Base-by-base conservation (phyloP, 2,329 filamentous ascomycete genomes). In the Monilinia laxa region DNA sequence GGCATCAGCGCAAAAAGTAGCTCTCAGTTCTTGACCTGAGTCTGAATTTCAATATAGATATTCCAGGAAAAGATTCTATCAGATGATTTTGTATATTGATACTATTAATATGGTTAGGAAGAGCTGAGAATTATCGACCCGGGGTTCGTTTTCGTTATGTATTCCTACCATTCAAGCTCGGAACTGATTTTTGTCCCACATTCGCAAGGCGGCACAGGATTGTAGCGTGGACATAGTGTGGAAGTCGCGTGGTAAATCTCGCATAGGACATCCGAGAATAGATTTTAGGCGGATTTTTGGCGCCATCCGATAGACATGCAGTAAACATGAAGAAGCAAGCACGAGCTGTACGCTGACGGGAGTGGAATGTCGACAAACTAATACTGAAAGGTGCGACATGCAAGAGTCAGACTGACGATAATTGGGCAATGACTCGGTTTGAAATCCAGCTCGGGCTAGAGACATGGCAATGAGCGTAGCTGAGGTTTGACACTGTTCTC, bases 401-500 rank as follows among this genome's bases (percentile, higher is more conserved):
- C 45, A n/a, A 18, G 10, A 49, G 31, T 18, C 28, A 60, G 45
- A 31, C 45, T 38, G 20, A 25, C 9, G 7, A 14, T 60, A 14
- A 60, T 23, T 49, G 6, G 10, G 14, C n/a, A 60, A 35, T 60
- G 42, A 49, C n/a, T 51, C 45, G 18, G n/a, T 60, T 47, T 60
- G n/a, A 60, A 20, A 38, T 51, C 38, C 28, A 60, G 58, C 45
- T 60, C 16, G 20, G 45, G 45, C 28, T 51, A 12, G 18, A 60
- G 20, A 60, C 12, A 35, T 49, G 28, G 28, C 20, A 20, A 18
- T 14, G 14, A 51, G 28, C 14, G 9, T 38, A 38, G 28, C 58
- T 25, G 45, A 51, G 28, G 28, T 11, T 35, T 51, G n/a, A n/a
- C 2, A 10, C 14, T n/a, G 31, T 9, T 35, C 31, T 35, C 31